Percentiles rank a stretch among this genome's conserved stretches.
Conservation (phyloP, 169 alveolate genomes). For the Plasmodium gaboni region DNA sequence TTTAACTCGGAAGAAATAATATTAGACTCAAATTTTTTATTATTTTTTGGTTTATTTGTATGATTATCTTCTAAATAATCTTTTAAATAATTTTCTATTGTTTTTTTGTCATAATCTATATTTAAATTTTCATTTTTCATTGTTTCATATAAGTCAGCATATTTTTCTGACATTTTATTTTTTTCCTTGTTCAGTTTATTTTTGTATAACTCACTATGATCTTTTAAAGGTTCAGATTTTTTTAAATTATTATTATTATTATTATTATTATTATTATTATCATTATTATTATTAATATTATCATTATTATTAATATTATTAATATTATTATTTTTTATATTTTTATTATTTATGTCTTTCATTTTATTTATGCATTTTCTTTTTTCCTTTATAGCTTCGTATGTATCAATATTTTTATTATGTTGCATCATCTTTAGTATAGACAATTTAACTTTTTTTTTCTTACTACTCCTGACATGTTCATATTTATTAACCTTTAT, state of each 20-base stretch:
- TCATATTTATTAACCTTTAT: conserved; percentile 43
- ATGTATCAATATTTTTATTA: conserved; percentile 39
- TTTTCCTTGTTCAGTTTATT: background rate
- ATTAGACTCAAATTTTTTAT: background rate
- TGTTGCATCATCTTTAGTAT: conserved; percentile 47
- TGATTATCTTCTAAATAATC: conserved; percentile 3
- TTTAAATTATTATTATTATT: background rate
- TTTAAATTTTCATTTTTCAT: background rate
- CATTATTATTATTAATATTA: background rate
- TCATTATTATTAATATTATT: background rate
- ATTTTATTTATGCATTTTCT: background rate
- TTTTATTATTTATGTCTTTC: background rate
- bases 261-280: background rate
- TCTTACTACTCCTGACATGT: conserved; percentile 64
- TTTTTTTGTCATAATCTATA: background rate
- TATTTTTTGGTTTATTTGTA: background rate
- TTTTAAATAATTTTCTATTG: conserved; percentile 22
- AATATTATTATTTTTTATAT: background rate
- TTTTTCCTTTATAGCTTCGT: conserved; percentile 39
- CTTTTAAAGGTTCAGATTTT: background rate
- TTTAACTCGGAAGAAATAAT: conserved; percentile 17
- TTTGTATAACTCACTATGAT: no score
- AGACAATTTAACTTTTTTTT: conserved; percentile 28
- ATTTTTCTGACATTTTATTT: background rate
- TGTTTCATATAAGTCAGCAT: background rate